Evolutionary conservation across 73 alveolate species (phyloP), one percentile per base, ranked within the genome.

Genomic region (Uronychia binucleata): DNA sequence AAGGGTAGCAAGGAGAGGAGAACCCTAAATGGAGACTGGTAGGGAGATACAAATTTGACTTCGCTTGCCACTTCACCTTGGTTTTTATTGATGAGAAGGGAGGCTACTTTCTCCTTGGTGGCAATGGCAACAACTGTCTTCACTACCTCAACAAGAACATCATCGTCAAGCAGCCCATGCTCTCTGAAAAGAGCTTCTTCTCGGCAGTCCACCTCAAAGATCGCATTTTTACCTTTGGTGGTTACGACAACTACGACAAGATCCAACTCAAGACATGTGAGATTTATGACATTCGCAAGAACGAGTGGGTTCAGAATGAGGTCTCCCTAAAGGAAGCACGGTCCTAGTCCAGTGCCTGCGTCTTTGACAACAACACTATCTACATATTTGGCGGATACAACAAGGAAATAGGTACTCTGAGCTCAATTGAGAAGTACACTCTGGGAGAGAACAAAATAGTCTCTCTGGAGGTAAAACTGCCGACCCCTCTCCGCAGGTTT

Each of bases 341-440:
- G 74, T 84, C 91, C 25, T 67, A 89, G 58, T 74, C 84, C 19
- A 33, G 85, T 26, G 87, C 86, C 79, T 89, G 94, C 26, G 26
- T 77, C 26, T 89, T 89, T 59, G 90, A 83, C 34, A 91, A 84
- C 28, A 32, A 75, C n/a, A 77, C 79, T 5, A 93, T 97, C 26
- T 93, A 91, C 77, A 90, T 97, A 57, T 97, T 97, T 92, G 99
- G 99, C 25, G 99, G 99, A 1, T 97, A 97, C 86, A 96, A 96
- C 86, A 95, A 95, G 89, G 95, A 92, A 30, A 93, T 91, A 79
- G 99, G 99, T 59, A 97, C 99, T 27, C 85, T 97, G 58, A 93
- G 92, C 80, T 78, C 97, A 1, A 94, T 97, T 85, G 99, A 97
- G 86, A 91, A 92, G 88, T 93, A 91, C 60, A 84, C 92, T 75